These are phyloP conservation scores for Stylonectria norvegica DNA, from an alignment of 2,329 filamentous ascomycete species.

Conservation along the genomic window DNA sequence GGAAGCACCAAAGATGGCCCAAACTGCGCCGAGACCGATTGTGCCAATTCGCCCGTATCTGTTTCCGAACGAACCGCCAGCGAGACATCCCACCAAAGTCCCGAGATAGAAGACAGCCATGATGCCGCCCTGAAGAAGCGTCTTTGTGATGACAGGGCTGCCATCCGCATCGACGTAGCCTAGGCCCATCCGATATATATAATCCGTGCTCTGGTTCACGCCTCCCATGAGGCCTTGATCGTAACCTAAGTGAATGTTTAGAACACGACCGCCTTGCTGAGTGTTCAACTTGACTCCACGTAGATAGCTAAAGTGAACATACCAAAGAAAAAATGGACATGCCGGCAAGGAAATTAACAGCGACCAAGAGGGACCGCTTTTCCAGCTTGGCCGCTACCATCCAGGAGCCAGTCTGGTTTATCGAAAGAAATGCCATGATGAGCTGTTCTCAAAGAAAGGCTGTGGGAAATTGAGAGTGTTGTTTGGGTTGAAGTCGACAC, in stretches of 20 bases:
- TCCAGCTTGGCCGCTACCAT: slow-evolving; percentile 49
- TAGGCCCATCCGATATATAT: slow-evolving; percentile 62
- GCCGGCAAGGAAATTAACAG: slow-evolving; percentile 60
- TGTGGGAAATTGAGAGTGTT: no score
- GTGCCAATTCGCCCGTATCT: slow-evolving; percentile 59
- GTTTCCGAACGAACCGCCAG: slow-evolving; percentile 64
- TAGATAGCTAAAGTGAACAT: no score
- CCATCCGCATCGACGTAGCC: slow-evolving; percentile 53
- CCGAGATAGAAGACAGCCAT: slow-evolving; percentile 45
- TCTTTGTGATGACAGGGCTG: slow-evolving; percentile 52
- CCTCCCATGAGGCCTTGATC: slow-evolving; percentile 59
- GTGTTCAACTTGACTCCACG: no score
- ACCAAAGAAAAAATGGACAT: slow-evolving; percentile 67
- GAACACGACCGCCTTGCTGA: no score
- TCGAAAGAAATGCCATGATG: no score
- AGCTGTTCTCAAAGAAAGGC: no score
- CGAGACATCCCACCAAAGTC: slow-evolving; percentile 60
- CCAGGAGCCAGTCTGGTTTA: background rate
- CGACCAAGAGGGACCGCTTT: slow-evolving; percentile 54
- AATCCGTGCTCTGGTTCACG: slow-evolving; percentile 63
- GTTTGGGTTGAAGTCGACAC: no score
- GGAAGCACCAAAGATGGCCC: slow-evolving; percentile 58
- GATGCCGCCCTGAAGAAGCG: slow-evolving; percentile 34
- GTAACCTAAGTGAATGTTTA: slow-evolving; percentile 35
- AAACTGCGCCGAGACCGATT: slow-evolving; percentile 56